These are phyloP conservation scores for Scedosporium minutisporum DNA, from an alignment of 2,329 filamentous ascomycete genomes.

Conservation along the genomic window DNA sequence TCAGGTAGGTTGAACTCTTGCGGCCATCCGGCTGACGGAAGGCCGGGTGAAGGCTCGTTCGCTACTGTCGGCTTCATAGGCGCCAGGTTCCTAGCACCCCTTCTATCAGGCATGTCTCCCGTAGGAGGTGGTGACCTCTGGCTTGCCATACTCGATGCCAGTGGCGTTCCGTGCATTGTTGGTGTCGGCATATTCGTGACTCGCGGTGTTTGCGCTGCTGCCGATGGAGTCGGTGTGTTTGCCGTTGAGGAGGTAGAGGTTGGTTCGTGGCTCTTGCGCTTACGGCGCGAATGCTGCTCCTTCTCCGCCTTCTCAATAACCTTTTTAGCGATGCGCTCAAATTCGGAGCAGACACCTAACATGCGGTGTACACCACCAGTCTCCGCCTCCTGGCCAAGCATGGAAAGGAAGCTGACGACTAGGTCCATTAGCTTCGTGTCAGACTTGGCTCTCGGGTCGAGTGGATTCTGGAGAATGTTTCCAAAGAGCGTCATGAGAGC, in stretches of 20 bases:
- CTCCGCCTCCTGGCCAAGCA: slow-evolving; percentile 79
- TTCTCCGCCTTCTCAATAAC: slow-evolving; percentile 88
- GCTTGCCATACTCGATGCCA: slow-evolving; percentile 13
- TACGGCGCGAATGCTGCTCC: slow-evolving; percentile 68
- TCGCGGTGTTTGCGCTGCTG: slow-evolving; percentile 21
- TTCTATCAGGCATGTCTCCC: background rate
- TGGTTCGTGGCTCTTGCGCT: slow-evolving; percentile 64
- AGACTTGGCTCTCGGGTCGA: slow-evolving; percentile 77
- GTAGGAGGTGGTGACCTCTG: slow-evolving; percentile 20
- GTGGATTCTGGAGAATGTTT: slow-evolving; percentile 90
- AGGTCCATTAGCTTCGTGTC: slow-evolving; percentile 87
- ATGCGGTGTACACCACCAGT: slow-evolving; percentile 89
- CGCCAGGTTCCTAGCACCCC: slow-evolving; percentile 12
- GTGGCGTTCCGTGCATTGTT: slow-evolving; percentile 16
- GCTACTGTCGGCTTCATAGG: slow-evolving; percentile 26
- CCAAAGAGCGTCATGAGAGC: slow-evolving; percentile 91
- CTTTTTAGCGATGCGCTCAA: slow-evolving; percentile 83
- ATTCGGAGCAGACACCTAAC: slow-evolving; percentile 90
- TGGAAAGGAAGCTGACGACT: slow-evolving; percentile 85
- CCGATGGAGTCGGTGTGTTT: slow-evolving; percentile 14
- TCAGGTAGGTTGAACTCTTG: slow-evolving; percentile 31
- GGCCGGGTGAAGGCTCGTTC: slow-evolving; percentile 34
- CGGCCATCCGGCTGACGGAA: slow-evolving; percentile 35
- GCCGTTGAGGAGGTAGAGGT: slow-evolving; percentile 8
- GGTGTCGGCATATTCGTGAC: slow-evolving; percentile 19